These are phyloP conservation scores for Pestalotiopsis fici DNA, from an alignment of 2,329 filamentous ascomycete genomes.

Conservation along the genomic window DNA sequence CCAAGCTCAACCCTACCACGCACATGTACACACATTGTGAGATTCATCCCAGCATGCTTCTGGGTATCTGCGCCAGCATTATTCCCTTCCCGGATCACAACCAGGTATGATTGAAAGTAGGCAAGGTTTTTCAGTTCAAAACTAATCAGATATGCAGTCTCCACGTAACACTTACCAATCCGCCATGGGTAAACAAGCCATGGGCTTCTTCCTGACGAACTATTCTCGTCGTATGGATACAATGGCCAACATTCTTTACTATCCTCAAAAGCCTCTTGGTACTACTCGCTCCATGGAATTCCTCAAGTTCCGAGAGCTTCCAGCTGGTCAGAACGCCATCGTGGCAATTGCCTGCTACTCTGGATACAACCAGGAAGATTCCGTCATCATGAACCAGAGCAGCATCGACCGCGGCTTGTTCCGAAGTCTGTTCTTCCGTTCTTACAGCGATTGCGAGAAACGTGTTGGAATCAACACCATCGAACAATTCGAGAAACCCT, in stretches of 20 bases:
- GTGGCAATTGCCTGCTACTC: constrained; percentile 97
- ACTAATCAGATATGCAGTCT: constrained; percentile 58
- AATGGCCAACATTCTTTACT: constrained; percentile 99
- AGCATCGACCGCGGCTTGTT: constrained; percentile 97
- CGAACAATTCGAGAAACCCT: constrained; percentile 94
- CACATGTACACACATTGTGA: constrained; percentile 98
- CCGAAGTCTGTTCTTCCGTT: constrained; percentile 95
- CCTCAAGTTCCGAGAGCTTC: constrained; percentile 94
- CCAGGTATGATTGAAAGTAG: constrained; percentile 54
- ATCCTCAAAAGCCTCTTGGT: constrained; percentile 94
- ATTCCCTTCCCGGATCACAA: constrained; percentile 99
- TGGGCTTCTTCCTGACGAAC: constrained; percentile 98
- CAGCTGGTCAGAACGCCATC: constrained; percentile 96
- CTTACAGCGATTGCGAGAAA: constrained; percentile 97
- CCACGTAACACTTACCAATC: constrained; percentile 99
- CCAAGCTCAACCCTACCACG: constrained; percentile 81
- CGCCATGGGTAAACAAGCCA: constrained; percentile 99
- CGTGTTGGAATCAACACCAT: constrained; percentile 90
- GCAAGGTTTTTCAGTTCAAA: background rate
- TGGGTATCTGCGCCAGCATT: constrained; percentile 97
- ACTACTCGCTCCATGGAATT: constrained; percentile 99
- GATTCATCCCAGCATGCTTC: constrained; percentile 98
- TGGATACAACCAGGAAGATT: constrained; percentile 99
- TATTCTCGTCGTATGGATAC: constrained; percentile 98
- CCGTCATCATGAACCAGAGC: constrained; percentile 99